phyloP scores from a whole-genome alignment of 495 filamentous ascomycete genomes.

The Aspergillus indologenus region DNA sequence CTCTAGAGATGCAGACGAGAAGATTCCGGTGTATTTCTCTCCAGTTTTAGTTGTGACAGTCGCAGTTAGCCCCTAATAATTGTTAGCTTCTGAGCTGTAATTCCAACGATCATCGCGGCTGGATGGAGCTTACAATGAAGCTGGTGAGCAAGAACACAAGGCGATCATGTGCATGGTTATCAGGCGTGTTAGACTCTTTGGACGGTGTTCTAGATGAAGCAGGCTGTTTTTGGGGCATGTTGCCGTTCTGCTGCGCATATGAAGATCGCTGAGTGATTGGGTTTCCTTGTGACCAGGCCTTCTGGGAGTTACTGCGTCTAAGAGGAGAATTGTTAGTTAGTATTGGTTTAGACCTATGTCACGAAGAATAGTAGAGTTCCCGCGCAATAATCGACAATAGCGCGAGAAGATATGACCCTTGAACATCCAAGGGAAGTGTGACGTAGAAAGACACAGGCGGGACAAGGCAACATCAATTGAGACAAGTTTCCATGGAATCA shows the following conservation, averaged over 20 bases:
- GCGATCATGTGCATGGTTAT: conserved; percentile 64
- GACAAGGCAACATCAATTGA: neutral
- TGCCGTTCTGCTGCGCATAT: conserved; percentile 52
- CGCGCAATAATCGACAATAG: too few relatives aligned
- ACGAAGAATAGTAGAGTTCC: too few relatives aligned
- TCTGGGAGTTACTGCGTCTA: conserved; percentile 53
- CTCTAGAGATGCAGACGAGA: conserved; percentile 58
- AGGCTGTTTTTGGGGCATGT: conserved; percentile 41
- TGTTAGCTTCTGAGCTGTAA: conserved; percentile 18
- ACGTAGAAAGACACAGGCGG: neutral
- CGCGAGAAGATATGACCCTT: neutral
- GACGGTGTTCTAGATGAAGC: conserved; percentile 38
- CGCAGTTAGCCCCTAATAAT: conserved; percentile 61
- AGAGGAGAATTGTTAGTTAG: conserved; percentile 11
- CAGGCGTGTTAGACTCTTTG: conserved; percentile 55
- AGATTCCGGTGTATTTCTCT: conserved; percentile 71
- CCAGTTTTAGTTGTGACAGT: conserved; percentile 66
- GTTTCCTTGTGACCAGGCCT: conserved; percentile 64
- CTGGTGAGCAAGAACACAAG: conserved; percentile 60
- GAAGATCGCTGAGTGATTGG: conserved; percentile 61
- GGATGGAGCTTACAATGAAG: conserved; percentile 53
- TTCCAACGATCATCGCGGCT: neutral
- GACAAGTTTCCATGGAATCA: neutral
- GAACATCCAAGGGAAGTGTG: neutral
- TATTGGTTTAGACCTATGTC: neutral